These are phyloP conservation scores for Lodderomyces margitis DNA, from an alignment of 1,139 yeast species.

Conservation along the genomic window DNA sequence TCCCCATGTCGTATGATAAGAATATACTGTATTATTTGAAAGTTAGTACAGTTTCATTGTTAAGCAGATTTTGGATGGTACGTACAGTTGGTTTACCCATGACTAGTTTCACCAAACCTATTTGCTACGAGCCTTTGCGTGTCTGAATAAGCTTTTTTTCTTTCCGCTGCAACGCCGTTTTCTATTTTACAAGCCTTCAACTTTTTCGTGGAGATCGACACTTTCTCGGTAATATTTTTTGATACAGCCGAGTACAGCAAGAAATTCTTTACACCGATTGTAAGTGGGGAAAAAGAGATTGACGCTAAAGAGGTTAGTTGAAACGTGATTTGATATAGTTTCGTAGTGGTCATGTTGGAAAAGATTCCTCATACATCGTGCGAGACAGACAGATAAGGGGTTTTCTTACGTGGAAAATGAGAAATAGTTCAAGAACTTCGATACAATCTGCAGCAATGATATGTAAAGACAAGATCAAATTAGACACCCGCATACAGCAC, in stretches of 20 bases:
- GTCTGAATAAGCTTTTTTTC: background rate
- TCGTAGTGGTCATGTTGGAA: too few species aligned
- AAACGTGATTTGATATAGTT: too few species aligned
- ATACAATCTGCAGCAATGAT: too few species aligned
- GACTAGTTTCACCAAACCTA: background rate
- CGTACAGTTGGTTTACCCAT: slow-evolving; percentile 5
- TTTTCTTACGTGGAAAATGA: too few species aligned
- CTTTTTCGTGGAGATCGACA: background rate
- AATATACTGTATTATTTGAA: slow-evolving; percentile 49
- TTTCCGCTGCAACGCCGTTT: background rate
- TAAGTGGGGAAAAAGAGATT: background rate
- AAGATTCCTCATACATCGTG: too few species aligned
- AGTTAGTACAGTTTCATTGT: background rate
- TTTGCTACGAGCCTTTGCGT: background rate
- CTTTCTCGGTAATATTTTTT: too few species aligned
- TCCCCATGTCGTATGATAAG: slow-evolving; percentile 87
- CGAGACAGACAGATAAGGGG: too few species aligned
- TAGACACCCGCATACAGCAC: too few species aligned
- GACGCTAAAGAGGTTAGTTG: too few species aligned
- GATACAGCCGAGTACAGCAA: background rate
- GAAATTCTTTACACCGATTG: too few species aligned
- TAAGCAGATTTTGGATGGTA: background rate
- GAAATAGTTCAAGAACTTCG: too few species aligned
- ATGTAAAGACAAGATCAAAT: too few species aligned
- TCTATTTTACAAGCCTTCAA: background rate